Percentiles rank a stretch among this genome's conserved stretches.
Evolutionary conservation across 345 rosid species (phyloP).

Genomic region (Xanthoceras sorbifolium): DNA sequence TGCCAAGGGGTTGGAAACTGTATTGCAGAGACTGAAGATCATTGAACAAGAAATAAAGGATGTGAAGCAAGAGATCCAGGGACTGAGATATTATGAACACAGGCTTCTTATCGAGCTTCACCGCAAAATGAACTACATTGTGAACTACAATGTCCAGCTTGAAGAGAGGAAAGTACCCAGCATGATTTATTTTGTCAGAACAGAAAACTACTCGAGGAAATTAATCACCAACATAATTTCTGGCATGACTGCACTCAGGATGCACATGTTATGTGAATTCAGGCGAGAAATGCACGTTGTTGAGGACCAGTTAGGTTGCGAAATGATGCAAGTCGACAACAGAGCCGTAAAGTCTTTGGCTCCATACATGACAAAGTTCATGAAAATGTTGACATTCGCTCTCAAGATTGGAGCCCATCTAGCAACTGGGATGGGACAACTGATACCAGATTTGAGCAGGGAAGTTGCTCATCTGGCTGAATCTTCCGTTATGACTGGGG

Average conservation of each 20-base stretch:
- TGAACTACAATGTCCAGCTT: slow-evolving; percentile 78
- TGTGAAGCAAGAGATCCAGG: slow-evolving; percentile 94
- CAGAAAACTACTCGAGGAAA: slow-evolving; percentile 87
- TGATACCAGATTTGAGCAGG: slow-evolving; percentile 93
- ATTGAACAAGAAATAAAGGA: slow-evolving; percentile 96
- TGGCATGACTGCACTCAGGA: slow-evolving; percentile 80
- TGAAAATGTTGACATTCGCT: slow-evolving; percentile 83
- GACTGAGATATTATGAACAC: slow-evolving; percentile 87
- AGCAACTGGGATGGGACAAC: slow-evolving; percentile 85
- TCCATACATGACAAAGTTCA: slow-evolving; percentile 84
- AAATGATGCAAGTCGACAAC: slow-evolving; percentile 88
- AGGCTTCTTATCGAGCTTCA: slow-evolving; percentile 85
- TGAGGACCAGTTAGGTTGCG: slow-evolving; percentile 86
- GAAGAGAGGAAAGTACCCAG: slow-evolving; percentile 93
- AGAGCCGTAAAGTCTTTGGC: slow-evolving; percentile 67
- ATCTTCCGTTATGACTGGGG: slow-evolving; percentile 66
- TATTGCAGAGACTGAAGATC: slow-evolving; percentile 82
- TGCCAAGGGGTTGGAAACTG: slow-evolving; percentile 89
- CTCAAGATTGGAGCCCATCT: slow-evolving; percentile 92
- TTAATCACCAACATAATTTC: slow-evolving; percentile 70
- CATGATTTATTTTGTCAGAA: slow-evolving; percentile 79
- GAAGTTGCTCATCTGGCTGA: slow-evolving; percentile 73
- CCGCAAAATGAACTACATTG: slow-evolving; percentile 84
- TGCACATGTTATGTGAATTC: slow-evolving; percentile 91
- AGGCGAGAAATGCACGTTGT: slow-evolving; percentile 92